Evolutionary conservation across 352 stramenopile species (phyloP).

Genomic region (Phytopythium litorale): DNA sequence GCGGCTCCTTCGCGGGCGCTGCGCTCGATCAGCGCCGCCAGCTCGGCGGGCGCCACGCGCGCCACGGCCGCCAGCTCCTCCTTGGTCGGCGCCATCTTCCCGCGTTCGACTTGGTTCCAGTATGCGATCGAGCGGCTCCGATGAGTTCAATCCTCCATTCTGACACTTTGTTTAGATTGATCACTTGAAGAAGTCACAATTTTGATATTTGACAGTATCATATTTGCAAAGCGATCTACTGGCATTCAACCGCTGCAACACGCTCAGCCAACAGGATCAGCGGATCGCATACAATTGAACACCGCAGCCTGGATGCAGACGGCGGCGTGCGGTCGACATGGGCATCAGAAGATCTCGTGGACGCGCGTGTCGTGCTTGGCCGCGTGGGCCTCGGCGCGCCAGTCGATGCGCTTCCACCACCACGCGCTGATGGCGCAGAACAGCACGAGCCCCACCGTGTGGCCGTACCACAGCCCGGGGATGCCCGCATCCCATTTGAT

Average conservation of each 20-base stretch:
- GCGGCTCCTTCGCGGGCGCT: constrained; percentile 4
- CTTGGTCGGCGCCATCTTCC: constrained; percentile 11
- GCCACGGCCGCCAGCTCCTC: constrained; percentile 21
- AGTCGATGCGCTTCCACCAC: constrained; percentile 15
- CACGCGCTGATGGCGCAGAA: constrained; percentile 10
- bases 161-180: neutral
- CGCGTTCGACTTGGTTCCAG: neutral
- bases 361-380: constrained; percentile 10
- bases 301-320: too few relatives aligned
- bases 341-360: constrained; percentile 4
- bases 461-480: constrained; percentile 27
- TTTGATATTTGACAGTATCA: neutral
- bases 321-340: too few relatives aligned
- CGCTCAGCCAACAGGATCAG: neutral
- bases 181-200: neutral
- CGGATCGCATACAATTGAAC: neutral
- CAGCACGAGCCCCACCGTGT: constrained; percentile 13
- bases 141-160: too few relatives aligned
- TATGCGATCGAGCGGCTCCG: neutral
- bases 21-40: constrained; percentile 11
- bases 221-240: neutral
- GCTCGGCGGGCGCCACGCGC: constrained; percentile 20
- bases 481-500: constrained; percentile 15
- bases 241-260: neutral
- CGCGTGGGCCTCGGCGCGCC: constrained; percentile 9